phyloP scores from a whole-genome alignment of 352 stramenopile species.

The Elongisporangium undulatum region DNA sequence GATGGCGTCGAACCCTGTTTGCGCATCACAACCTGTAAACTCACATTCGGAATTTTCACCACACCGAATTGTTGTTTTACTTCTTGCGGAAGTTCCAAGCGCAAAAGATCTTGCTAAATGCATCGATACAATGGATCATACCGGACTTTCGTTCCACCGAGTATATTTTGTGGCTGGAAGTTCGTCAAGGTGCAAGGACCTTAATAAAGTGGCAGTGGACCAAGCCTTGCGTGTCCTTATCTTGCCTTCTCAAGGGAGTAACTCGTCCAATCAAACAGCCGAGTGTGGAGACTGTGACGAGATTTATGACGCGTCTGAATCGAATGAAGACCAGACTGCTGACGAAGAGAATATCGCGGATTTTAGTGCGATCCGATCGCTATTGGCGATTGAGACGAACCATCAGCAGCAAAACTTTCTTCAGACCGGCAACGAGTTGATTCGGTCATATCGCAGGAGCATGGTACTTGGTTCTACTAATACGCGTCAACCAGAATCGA shows the following conservation, averaged over 20 bases:
- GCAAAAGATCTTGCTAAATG: constrained; percentile 10
- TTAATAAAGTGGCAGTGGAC: constrained; percentile 17
- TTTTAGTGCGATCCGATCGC: constrained; percentile 32
- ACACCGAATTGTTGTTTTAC: constrained; percentile 10
- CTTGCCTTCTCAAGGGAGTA: constrained; percentile 7
- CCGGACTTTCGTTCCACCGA: constrained; percentile 5
- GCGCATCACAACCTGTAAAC: background rate
- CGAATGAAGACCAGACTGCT: constrained; percentile 6
- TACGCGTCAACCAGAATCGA: background rate
- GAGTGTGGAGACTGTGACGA: constrained; percentile 5
- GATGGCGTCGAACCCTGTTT: background rate
- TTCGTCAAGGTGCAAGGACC: constrained; percentile 19
- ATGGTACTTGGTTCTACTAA: background rate
- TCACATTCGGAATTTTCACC: constrained; percentile 3
- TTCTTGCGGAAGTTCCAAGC: constrained; percentile 13
- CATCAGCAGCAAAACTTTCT: constrained; percentile 2
- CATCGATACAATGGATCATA: background rate
- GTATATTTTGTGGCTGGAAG: constrained; percentile 30
- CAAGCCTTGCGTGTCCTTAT: constrained; percentile 26
- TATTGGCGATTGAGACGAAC: constrained; percentile 30
- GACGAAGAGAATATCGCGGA: constrained; percentile 29
- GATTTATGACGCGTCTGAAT: constrained; percentile 7
- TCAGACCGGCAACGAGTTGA: background rate
- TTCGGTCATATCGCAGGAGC: background rate
- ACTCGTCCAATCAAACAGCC: background rate